Evolutionary conservation across 2,329 filamentous ascomycete species (phyloP).

Genomic region (Apiospora phragmitis): DNA sequence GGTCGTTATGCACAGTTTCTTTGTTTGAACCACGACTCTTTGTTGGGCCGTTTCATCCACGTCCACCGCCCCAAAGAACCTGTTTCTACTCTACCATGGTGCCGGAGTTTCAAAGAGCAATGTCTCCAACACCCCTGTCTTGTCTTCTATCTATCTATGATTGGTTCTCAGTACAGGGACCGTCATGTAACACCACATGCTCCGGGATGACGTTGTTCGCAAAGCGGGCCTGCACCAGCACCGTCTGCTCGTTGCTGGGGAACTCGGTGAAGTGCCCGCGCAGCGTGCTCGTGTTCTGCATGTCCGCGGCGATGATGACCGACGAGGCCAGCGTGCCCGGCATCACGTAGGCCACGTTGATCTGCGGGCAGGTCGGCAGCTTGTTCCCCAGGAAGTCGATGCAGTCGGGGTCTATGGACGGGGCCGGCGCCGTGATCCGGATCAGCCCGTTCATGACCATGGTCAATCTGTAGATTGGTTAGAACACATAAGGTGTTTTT

Average conservation of each 20-base stretch:
- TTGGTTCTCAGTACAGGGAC: conserved; percentile 22
- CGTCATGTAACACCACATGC: conserved; percentile 31
- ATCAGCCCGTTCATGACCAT: conserved; percentile 35
- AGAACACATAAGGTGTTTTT: too few species aligned
- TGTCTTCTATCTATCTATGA: not conserved
- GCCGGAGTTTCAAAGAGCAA: not conserved
- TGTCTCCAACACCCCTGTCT: not conserved
- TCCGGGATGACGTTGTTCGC: conserved; percentile 24
- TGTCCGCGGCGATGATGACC: conserved; percentile 32
- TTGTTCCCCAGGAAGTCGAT: not conserved
- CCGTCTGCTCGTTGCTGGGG: conserved; percentile 33
- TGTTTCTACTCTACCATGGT: not conserved
- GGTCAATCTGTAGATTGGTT: conserved; percentile 22
- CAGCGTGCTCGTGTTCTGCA: conserved; percentile 26
- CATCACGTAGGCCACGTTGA: conserved; percentile 29
- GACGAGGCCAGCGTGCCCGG: conserved; percentile 33
- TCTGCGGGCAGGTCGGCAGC: conserved; percentile 11
- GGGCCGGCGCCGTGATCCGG: conserved; percentile 31
- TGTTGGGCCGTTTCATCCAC: too few species aligned
- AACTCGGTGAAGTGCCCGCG: conserved; percentile 36
- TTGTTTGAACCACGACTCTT: too few species aligned
- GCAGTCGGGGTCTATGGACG: conserved; percentile 13
- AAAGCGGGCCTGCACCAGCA: conserved; percentile 34
- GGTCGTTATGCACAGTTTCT: not conserved
- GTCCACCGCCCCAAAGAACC: not conserved